Conservation (phyloP, 2,329 filamentous ascomycete species). For the Aspergillus thermomutatus region DNA sequence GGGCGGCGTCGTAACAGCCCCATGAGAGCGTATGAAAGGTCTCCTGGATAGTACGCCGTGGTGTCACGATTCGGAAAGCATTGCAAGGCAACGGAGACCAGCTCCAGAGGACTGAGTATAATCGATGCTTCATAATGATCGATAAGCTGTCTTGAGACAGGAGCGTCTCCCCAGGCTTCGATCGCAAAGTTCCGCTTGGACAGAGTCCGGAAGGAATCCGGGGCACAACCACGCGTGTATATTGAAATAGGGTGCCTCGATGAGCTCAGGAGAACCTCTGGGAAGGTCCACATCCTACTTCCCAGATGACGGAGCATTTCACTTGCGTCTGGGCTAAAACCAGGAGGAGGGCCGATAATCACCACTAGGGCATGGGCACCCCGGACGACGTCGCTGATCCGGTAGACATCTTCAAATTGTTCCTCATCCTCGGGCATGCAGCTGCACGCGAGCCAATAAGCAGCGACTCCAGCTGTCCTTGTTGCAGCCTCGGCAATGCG, state of each 20-base stretch:
- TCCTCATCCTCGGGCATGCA: no score
- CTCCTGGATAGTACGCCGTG: constrained; percentile 35
- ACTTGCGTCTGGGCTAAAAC: no score
- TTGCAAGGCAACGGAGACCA: constrained; percentile 39
- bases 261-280: constrained; percentile 41
- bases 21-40: constrained; percentile 48
- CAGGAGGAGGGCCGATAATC: no score
- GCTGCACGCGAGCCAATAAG: no score
- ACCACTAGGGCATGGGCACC: no score
- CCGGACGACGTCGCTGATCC: no score
- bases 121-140: constrained; percentile 46
- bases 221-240: constrained; percentile 22
- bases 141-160: constrained; percentile 40
- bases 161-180: constrained; percentile 40
- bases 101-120: constrained; percentile 41
- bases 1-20: constrained; percentile 43
- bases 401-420: no score
- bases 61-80: constrained; percentile 42
- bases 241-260: constrained; percentile 30
- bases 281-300: constrained; percentile 46
- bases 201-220: no score
- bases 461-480: no score
- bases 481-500: no score
- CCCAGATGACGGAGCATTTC: constrained; percentile 44
- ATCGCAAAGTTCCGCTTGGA: not conserved